phyloP scores from a whole-genome alignment of 345 rosid species.

The Trapa bicornis region DNA sequence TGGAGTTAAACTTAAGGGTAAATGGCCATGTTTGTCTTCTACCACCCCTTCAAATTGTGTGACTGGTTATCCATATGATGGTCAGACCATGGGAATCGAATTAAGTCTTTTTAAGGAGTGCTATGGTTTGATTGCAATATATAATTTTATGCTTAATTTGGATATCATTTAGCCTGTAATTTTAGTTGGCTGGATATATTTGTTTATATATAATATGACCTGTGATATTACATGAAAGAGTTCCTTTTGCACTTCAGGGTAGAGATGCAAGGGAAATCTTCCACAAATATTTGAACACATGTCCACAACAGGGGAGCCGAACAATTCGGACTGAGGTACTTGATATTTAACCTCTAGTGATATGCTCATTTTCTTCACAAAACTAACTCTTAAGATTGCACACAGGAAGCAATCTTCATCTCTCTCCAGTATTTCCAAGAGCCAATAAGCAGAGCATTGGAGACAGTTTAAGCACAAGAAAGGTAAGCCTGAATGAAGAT shows the following conservation, averaged over 20 bases:
- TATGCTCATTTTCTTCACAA: not conserved
- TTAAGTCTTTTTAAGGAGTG: not conserved
- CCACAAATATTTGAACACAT: slow-evolving; percentile 64
- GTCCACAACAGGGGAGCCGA: slow-evolving; percentile 90
- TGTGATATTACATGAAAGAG: not conserved
- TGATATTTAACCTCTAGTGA: not conserved
- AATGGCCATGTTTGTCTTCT: no score
- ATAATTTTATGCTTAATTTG: not conserved
- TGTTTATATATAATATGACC: not conserved
- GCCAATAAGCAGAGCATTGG: slow-evolving; percentile 48
- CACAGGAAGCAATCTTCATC: slow-evolving; percentile 72
- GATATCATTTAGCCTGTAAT: not conserved
- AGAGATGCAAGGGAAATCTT: slow-evolving; percentile 48
- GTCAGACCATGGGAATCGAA: not conserved
- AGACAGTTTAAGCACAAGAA: slow-evolving; percentile 10
- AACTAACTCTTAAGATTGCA: not conserved
- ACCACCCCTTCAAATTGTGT: no score
- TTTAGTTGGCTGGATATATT: not conserved
- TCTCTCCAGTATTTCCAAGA: slow-evolving; percentile 87
- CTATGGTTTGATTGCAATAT: not conserved
- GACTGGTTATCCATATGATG: no score
- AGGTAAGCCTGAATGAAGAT: slow-evolving; percentile 2
- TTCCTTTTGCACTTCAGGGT: slow-evolving; percentile 23
- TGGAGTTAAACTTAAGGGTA: no score
- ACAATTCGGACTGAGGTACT: slow-evolving; percentile 82